Base-by-base conservation (phyloP, 176 grass and related monocot genomes). In the Zizania latifolia region DNA sequence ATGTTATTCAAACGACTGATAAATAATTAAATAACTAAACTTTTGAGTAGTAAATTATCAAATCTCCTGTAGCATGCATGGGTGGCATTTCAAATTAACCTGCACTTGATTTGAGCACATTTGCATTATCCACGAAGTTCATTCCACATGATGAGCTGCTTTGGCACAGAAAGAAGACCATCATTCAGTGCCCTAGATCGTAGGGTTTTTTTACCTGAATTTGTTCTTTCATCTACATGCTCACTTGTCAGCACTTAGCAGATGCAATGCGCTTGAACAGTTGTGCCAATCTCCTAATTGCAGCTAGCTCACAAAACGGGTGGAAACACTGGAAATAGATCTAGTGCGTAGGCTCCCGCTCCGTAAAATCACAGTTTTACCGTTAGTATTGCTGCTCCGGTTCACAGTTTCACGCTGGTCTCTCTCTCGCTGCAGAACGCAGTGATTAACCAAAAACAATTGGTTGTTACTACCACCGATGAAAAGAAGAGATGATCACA, bases 401-500 rank as follows among this genome's bases (percentile, higher is more conserved):
- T 68, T 73, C 74, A 72, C 74, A 61, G 44, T 26, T 68, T 67
- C 74, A 67, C 74, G 53, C 43, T 3, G 67, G 38, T 77, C 17
- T 51, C 8, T 22, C 59, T 41, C 11, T 31, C 63, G n/a, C 29
- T 4, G 17, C 72, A 13, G 50, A 2, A 12, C 4, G 46, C 56
- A 39, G 26, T 58, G 36, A 41, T 8, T 4, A 62, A 53, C 74
- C 39, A 46, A 50, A 82, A 78, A 45, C 54, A 43, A 15, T 16
- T 9, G 15, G 43, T 50, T 9, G 38, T 28, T 16, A 15, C 7
- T 16, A 15, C 7, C 78, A 45, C 72, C 22, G 78, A 81, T 82
- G 46, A 34, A 71, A 72, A 28, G 48, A 65, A 19, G 58, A 37
- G 65, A 86, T 83, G 65, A 86, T 83, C 74, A 78, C 80, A 74